Conservation (phyloP, 805 yeast genomes). For the Hanseniaspora jakobsenii region DNA sequence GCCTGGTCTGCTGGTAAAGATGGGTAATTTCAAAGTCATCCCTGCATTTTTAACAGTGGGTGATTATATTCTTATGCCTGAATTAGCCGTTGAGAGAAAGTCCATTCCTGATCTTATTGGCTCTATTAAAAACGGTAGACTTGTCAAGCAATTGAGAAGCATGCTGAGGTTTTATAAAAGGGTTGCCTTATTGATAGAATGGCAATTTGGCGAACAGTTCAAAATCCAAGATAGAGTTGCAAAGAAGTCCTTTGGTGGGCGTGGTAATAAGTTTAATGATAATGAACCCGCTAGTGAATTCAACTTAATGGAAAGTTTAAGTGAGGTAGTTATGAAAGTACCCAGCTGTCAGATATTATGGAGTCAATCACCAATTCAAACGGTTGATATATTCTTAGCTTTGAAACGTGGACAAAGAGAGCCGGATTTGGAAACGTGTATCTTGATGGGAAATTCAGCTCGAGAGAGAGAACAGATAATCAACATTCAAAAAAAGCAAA, state of each 20-base stretch:
- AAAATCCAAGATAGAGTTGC: conserved; percentile 2
- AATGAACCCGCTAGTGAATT: too few relatives aligned
- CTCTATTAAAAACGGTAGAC: conserved; percentile 73
- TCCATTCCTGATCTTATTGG: conserved; percentile 76
- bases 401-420: conserved; percentile 62
- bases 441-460: conserved; percentile 45
- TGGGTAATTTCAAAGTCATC: conserved; percentile 55
- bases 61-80: conserved; percentile 79
- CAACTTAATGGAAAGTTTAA: conserved; percentile 1
- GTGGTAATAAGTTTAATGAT: too few relatives aligned
- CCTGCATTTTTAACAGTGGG: conserved; percentile 89
- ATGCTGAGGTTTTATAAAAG: conserved; percentile 73
- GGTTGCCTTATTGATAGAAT: conserved; percentile 76
- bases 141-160: conserved; percentile 72
- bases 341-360: conserved; percentile 75
- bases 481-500: conserved; percentile 43
- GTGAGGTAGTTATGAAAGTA: conserved; percentile 55
- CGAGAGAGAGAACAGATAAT: conserved; percentile 27
- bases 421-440: conserved; percentile 61
- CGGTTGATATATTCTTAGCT: conserved; percentile 70
- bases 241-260: neutral
- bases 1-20: conserved; percentile 68
- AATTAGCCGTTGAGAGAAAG: conserved; percentile 82
- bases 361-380: conserved; percentile 88
- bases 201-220: conserved; percentile 38